Evolutionary conservation across 1,284 basidiomycete species (phyloP).

Genomic region (Cutaneotrichosporon spelunceum): DNA sequence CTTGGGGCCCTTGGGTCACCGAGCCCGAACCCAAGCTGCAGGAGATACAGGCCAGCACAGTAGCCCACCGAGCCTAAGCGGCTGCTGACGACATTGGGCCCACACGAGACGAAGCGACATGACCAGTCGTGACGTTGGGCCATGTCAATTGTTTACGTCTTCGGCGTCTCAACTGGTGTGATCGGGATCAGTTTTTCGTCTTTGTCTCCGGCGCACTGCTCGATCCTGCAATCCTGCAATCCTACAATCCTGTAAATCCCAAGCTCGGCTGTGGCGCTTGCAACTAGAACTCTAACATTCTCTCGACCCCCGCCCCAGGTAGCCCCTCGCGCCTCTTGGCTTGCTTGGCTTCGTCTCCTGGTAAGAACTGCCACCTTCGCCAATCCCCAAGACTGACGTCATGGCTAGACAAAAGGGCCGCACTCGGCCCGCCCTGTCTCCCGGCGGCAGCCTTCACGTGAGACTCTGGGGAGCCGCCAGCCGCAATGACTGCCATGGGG

Average conservation of each 20-base stretch:
- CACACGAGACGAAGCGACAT: not conserved
- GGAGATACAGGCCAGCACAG: not conserved
- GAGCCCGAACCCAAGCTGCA: not conserved
- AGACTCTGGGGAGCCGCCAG: conserved; percentile 4
- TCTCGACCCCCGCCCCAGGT: not conserved
- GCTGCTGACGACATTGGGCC: not conserved
- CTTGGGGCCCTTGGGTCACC: not conserved
- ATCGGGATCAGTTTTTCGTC: conserved; percentile 4
- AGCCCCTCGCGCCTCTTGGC: not conserved
- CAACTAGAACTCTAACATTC: no score
- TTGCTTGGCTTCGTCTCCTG: not conserved
- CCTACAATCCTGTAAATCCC: no score
- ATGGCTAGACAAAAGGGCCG: not conserved
- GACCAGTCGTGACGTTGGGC: not conserved
- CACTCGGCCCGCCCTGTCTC: not conserved
- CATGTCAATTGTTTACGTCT: not conserved
- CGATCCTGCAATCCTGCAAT: no score
- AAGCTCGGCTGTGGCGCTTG: not conserved
- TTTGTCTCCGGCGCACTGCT: no score
- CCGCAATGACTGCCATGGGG: not conserved
- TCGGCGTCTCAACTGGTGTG: not conserved
- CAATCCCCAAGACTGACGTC: not conserved
- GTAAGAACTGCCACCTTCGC: not conserved
- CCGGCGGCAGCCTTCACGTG: conserved; percentile 1
- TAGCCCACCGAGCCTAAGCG: not conserved